These are phyloP conservation scores for Phanerodontia chrysosporium DNA, from an alignment of 768 basidiomycete species.

Conservation along the genomic window DNA sequence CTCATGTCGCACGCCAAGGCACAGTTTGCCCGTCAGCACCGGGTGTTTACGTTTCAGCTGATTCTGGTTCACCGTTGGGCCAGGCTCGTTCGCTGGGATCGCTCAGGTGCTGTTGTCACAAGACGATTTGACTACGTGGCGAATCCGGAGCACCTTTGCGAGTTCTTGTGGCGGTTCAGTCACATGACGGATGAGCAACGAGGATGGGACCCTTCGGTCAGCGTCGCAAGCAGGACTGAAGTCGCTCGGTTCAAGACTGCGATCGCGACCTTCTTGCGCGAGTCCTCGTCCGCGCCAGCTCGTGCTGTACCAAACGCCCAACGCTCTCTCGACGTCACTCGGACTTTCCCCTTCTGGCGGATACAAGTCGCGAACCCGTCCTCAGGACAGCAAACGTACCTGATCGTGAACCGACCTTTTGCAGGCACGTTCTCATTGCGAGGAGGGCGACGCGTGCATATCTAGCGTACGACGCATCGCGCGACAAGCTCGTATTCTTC, in stretches of 20 bases:
- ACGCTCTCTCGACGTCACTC: background rate
- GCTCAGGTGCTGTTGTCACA: background rate
- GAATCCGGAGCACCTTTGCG: background rate
- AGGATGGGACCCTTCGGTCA: constrained; percentile 1
- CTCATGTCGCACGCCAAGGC: background rate
- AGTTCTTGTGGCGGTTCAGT: constrained; percentile 2
- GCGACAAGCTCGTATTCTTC: background rate
- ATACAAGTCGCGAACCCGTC: background rate
- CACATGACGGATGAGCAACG: background rate
- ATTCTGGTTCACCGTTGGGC: background rate
- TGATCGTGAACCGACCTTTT: background rate
- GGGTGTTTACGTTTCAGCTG: background rate
- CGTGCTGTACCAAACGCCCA: background rate
- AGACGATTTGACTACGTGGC: constrained; percentile 1
- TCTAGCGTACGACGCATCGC: background rate
- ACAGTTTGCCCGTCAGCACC: background rate
- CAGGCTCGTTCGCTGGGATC: constrained; percentile 1
- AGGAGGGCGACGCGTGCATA: constrained; percentile 1
- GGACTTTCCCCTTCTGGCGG: background rate
- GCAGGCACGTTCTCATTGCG: background rate
- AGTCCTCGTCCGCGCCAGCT: background rate
- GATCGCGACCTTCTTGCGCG: background rate
- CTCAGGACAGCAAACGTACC: background rate
- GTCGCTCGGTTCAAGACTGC: background rate
- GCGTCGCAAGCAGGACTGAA: background rate